Evolutionary conservation across 495 filamentous ascomycete genomes (phyloP).

Genomic region (Neurospora sp.): DNA sequence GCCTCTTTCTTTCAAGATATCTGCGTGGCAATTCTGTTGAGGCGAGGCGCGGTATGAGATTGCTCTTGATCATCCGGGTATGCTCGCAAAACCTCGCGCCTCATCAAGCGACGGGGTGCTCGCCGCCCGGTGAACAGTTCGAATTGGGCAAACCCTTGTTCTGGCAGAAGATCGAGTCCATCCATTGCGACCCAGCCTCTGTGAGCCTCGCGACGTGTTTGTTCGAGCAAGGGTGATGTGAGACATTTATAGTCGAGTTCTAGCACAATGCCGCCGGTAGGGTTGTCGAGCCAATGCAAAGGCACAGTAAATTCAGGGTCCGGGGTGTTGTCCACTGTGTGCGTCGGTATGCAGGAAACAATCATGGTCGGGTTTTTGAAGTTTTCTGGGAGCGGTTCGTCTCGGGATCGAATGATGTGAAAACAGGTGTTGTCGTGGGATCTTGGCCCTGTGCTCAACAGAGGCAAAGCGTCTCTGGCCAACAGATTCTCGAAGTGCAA

Average conservation of each 20-base stretch:
- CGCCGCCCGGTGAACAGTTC: conserved; percentile 65
- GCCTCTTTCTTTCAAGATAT: background rate
- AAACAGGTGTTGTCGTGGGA: conserved; percentile 41
- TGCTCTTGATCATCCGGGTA: conserved; percentile 29
- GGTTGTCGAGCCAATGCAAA: conserved; percentile 53
- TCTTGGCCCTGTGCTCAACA: conserved; percentile 40
- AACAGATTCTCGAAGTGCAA: conserved; percentile 48
- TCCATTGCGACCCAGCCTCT: conserved; percentile 62
- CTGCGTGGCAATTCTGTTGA: conserved; percentile 22
- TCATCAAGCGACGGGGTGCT: conserved; percentile 60
- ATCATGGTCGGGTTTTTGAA: conserved; percentile 55
- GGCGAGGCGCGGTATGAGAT: conserved; percentile 19
- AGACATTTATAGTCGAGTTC: conserved; percentile 64
- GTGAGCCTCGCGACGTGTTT: conserved; percentile 50
- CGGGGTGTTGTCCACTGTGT: conserved; percentile 46
- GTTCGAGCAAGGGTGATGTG: conserved; percentile 53
- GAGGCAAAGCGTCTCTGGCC: conserved; percentile 16
- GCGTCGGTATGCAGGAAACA: conserved; percentile 60
- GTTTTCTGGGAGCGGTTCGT: conserved; percentile 52
- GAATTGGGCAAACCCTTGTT: conserved; percentile 70
- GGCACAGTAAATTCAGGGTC: conserved; percentile 63
- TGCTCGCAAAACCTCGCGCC: conserved; percentile 50
- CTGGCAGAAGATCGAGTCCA: conserved; percentile 61
- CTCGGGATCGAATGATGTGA: conserved; percentile 44
- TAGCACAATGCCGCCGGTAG: conserved; percentile 61